Base-by-base conservation (phyloP, 257 asterid genomes). In the Nicotiana sylvestris region DNA sequence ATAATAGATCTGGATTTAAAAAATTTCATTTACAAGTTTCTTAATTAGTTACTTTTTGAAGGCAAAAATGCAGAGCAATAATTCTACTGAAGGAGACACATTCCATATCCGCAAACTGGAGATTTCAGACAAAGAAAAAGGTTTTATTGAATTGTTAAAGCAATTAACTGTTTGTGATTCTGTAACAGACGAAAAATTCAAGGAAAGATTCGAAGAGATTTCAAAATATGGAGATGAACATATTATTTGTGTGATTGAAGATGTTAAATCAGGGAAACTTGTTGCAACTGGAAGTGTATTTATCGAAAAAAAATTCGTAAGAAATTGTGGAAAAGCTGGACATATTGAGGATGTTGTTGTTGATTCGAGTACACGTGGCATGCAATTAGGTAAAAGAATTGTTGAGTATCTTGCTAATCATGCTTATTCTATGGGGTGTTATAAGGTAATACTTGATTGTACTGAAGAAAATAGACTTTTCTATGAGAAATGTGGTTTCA, bases 331-430 rank as follows among this genome's bases (percentile, higher is more conserved):
- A 9, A 93, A 92, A 85, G 98, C 84, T 37, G 98, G 97, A 32
- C 98, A 96, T 77, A 87, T 94, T 25, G 98, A 96, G 83, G 99
- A 96, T 83, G 98, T 96, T 80, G 99, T 93, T 70, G 98, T 96
- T 17, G 97, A 96, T 87, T 89, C 95, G 4, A 81, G 85, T 27
- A 85, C 82, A 65, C 88, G 98, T 27, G 98, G 98, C 55, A 85
- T 90, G 90, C 93, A 91, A 30, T 70, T 94, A 37, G 99, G 99
- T 56, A 92, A 91, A 92, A 94, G 77, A 82, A 70, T 94, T 3
- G 79, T 96, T 21, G 95, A 67, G 32, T 96, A 88, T 86, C 87
- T 94, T 30, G 86, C 92, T 1, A 89, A 94, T 81, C 97, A 94
- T 82, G 95, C 97, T 83, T 86, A 81, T 21, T 84, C 88, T 0